Evolutionary conservation across 176 grass and related monocot species (phyloP).

Genomic region (Echinochloa phyllopogon): DNA sequence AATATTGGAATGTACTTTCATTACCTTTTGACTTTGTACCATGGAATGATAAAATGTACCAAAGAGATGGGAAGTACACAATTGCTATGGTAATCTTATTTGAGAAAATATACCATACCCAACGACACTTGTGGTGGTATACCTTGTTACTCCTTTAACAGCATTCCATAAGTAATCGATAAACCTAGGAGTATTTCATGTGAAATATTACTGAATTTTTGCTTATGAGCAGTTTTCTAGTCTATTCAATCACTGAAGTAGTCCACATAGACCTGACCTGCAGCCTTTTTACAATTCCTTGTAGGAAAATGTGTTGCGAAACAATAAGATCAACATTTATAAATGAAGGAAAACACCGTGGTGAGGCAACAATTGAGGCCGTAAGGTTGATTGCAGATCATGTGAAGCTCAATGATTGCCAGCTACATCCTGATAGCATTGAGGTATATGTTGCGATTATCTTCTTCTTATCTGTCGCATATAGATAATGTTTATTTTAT

Average conservation of each 20-base stretch:
- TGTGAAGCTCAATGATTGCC: conserved; percentile 87
- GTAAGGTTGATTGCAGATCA: conserved; percentile 85
- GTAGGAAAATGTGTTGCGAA: conserved; percentile 86
- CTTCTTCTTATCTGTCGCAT: conserved; percentile 14
- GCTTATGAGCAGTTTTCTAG: background rate
- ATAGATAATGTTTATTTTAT: conserved; percentile 25
- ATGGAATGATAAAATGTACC: background rate
- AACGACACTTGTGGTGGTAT: background rate
- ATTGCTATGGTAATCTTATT: conserved; percentile 5
- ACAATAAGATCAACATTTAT: conserved; percentile 74
- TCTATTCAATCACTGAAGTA: conserved; percentile 22
- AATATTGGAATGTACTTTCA: background rate
- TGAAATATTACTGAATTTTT: background rate
- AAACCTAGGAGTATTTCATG: background rate
- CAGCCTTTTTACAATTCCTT: conserved; percentile 17
- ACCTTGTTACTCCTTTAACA: conserved; percentile 17
- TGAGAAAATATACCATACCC: conserved; percentile 3
- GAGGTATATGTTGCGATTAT: conserved; percentile 53
- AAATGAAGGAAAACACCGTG: conserved; percentile 94
- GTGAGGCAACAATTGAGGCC: conserved; percentile 88
- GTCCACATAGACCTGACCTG: conserved; percentile 22
- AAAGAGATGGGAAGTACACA: background rate
- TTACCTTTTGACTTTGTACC: background rate
- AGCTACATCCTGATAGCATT: conserved; percentile 90
- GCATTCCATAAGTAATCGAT: background rate